Evolutionary conservation across 257 asterid genomes (phyloP).

Genomic region (Plantago major): DNA sequence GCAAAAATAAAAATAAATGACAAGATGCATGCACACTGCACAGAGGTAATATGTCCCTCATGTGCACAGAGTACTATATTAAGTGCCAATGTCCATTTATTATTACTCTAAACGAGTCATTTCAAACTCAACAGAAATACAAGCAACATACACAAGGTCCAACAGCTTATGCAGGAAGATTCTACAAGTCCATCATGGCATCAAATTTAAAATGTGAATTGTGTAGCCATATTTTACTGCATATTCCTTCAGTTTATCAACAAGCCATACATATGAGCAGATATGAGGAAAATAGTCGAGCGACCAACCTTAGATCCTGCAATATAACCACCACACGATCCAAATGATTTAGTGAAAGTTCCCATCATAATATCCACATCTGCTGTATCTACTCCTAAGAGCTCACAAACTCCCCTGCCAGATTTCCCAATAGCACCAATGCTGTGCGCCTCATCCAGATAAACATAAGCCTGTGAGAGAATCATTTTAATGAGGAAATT

Average conservation of each 20-base stretch:
- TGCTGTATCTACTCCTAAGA: constrained; percentile 90
- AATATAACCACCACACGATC: constrained; percentile 98
- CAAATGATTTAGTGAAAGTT: constrained; percentile 97
- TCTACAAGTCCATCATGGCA: not conserved
- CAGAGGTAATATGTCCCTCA: too few species aligned
- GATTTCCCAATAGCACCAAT: constrained; percentile 96
- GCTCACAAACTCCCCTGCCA: constrained; percentile 99
- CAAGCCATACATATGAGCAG: constrained; percentile 16
- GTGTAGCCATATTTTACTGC: not conserved
- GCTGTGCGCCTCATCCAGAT: constrained; percentile 99
- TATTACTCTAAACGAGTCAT: too few species aligned
- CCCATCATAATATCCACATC: constrained; percentile 99
- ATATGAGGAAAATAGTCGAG: constrained; percentile 14
- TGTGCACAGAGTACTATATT: too few species aligned
- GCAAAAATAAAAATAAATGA: not conserved
- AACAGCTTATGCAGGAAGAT: not conserved
- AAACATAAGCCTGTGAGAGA: constrained; percentile 60
- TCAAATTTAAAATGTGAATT: not conserved
- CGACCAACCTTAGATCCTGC: constrained; percentile 87
- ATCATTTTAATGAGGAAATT: not conserved
- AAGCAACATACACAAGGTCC: not conserved
- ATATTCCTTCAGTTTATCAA: not conserved
- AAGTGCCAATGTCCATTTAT: too few species aligned
- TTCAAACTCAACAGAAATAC: not conserved
- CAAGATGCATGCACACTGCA: too few species aligned